A percentile compares a stretch with the other conserved stretches of the same genome.
Evolutionary conservation across 805 yeast genomes (phyloP).

Genomic region (Zygoascus bituminiphila): DNA sequence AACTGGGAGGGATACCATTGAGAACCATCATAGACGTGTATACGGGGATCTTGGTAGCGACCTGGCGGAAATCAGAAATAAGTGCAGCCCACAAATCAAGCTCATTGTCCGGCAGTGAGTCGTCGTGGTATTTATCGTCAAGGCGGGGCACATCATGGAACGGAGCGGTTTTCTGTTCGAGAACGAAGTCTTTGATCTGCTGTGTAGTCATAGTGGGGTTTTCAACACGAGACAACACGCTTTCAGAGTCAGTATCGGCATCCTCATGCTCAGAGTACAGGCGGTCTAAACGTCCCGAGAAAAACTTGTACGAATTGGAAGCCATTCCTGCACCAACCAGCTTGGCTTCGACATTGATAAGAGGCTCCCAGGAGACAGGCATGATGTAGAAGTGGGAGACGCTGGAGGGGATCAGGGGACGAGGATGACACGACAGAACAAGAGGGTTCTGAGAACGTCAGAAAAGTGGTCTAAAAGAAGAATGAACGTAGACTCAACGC

Average conservation of each 20-base stretch:
- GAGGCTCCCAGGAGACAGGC: conserved; percentile 13
- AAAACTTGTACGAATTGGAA: conserved; percentile 5
- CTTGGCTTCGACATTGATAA: conserved; percentile 13
- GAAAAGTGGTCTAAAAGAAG: too few relatives aligned
- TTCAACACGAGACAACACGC: not conserved
- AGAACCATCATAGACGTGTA: conserved; percentile 26
- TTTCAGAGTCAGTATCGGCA: not conserved
- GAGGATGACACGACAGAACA: too few relatives aligned
- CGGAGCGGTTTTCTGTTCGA: conserved; percentile 5
- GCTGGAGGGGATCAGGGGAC: too few relatives aligned
- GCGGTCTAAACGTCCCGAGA: conserved; percentile 6
- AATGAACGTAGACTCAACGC: too few relatives aligned
- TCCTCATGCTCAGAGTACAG: conserved; percentile 1
- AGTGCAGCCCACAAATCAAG: conserved; percentile 30
- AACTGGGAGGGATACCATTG: conserved; percentile 29
- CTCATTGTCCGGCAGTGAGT: conserved; percentile 17
- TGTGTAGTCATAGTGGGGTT: conserved; percentile 6
- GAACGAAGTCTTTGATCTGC: conserved; percentile 8
- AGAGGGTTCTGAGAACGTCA: too few relatives aligned
- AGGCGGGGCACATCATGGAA: conserved; percentile 16
- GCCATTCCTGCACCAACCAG: conserved; percentile 13
- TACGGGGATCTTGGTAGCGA: conserved; percentile 25
- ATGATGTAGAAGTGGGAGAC: too few relatives aligned
- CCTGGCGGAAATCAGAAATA: conserved; percentile 26
- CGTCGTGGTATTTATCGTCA: not conserved